Evolutionary conservation across 192 early-diverging fungal species (phyloP), one percentile per base, ranked within the genome.

Genomic region (Linnemannia elongata): DNA sequence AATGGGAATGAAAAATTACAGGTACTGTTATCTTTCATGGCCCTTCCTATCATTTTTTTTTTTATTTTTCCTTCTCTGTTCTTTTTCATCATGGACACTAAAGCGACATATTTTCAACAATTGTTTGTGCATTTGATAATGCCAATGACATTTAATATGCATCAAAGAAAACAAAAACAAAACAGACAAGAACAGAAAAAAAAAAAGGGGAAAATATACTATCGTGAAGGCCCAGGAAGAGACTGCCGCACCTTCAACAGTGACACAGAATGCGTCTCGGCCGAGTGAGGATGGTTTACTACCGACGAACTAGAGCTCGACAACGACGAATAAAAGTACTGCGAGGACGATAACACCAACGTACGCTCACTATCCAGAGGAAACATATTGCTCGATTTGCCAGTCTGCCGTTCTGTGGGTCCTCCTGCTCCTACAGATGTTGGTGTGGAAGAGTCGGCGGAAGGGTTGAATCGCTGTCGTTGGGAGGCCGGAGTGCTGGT

Each of bases 361-460:
- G 73, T 63, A 12, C 52, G 27, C 3, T 75, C 44, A n/a, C 74
- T 73, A 22, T 80, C 79, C 60, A 80, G 60, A 2, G 57, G 44
- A 33, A 74, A 55, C 10, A 55, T 74, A 74, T 80, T 74, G 33
- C 55, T 80, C 44, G 35, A 45, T 42, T 47, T 69, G n/a, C 60
- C 60, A 42, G 45, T 74, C 15, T 66, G 45, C 20, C 74, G 60
- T 18, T 44, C 57, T 8, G 47, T 72, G 7, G 24, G 8, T 10
- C 69, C 69, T 27, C 68, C 20, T 12, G 66, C 44, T 33, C 3
- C 15, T 13, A 6, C 0, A 1, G 45, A 35, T 49, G 27, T 44
- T 6, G 22, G 7, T 12, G 12, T 69, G 4, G 66, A 17, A 24
- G 41, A 36, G 24, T 30, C 60, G 27, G 27, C 3, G 3, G 27